Evolutionary conservation across 2,329 filamentous ascomycete species (phyloP).

Genomic region (Cercospora citrullina): DNA sequence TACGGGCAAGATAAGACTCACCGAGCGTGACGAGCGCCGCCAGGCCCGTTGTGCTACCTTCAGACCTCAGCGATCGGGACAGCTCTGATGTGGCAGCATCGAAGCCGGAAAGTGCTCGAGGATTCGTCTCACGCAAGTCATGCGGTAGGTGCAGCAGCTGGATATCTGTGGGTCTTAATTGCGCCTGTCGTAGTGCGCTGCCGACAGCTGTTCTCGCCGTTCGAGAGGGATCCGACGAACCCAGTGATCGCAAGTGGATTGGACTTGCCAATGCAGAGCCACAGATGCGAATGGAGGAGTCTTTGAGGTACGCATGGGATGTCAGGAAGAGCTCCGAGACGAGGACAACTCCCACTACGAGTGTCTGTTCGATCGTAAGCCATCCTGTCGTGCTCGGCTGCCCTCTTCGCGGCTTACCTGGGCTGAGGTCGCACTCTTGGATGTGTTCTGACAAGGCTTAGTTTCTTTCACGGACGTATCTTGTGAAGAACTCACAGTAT

Average conservation of each 20-base stretch:
- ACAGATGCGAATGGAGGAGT: constrained; percentile 26
- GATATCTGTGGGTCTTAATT: constrained; percentile 22
- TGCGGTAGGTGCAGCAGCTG: constrained; percentile 23
- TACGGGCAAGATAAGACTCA: constrained; percentile 8
- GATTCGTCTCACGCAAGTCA: constrained; percentile 11
- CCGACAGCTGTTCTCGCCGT: constrained; percentile 20
- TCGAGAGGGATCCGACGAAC: constrained; percentile 12
- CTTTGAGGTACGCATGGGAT: constrained; percentile 33
- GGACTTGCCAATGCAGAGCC: constrained; percentile 19
- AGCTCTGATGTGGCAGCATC: constrained; percentile 10
- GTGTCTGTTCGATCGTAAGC: constrained; percentile 18
- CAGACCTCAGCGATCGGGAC: neutral
- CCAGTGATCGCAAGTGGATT: constrained; percentile 17
- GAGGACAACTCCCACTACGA: constrained; percentile 27
- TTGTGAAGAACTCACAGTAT: constrained; percentile 18
- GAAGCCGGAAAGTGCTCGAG: constrained; percentile 8
- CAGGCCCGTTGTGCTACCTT: constrained; percentile 19
- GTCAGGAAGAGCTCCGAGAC: constrained; percentile 32
- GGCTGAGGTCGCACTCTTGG: neutral
- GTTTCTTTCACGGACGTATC: neutral
- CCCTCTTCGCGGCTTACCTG: neutral
- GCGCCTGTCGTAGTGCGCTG: constrained; percentile 22
- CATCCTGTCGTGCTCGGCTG: neutral
- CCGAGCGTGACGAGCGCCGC: constrained; percentile 25
- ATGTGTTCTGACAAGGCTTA: constrained; percentile 1